Conservation (phyloP, 208 protist genomes). For the Leishmania lainsoni region DNA sequence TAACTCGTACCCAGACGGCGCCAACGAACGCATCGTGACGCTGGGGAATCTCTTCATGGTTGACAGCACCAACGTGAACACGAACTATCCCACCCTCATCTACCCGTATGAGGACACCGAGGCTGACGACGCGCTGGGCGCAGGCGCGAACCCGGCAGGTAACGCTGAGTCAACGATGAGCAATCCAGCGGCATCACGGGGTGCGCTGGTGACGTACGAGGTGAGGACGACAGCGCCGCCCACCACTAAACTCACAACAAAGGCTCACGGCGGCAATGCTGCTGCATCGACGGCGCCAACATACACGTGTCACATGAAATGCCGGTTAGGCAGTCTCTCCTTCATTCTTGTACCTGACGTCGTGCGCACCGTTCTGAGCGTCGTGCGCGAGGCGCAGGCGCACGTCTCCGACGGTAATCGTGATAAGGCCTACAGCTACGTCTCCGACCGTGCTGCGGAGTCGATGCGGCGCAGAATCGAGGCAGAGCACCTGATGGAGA, state of each 20-base stretch:
- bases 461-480: conserved; percentile 32
- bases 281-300: neutral
- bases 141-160: neutral
- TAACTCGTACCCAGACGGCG: conserved; percentile 40
- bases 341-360: conserved; percentile 72
- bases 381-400: conserved; percentile 49
- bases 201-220: conserved; percentile 26
- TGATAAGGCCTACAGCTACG: conserved; percentile 72
- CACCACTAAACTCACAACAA: neutral
- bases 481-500: conserved; percentile 48
- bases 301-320: conserved; percentile 55
- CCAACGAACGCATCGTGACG: conserved; percentile 36
- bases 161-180: neutral
- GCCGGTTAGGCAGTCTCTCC: conserved; percentile 49
- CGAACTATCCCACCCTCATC: conserved; percentile 55
- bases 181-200: neutral
- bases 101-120: conserved; percentile 42
- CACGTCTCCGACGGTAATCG: conserved; percentile 73
- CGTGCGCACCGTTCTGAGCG: conserved; percentile 41
- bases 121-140: conserved; percentile 3
- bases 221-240: conserved; percentile 9
- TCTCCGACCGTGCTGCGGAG: conserved; percentile 50
- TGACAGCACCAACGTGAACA: conserved; percentile 41
- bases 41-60: conserved; percentile 57
- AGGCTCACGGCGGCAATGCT: neutral